phyloP scores from a whole-genome alignment of 139 green algal species.

The Volvox reticuliferus region DNA sequence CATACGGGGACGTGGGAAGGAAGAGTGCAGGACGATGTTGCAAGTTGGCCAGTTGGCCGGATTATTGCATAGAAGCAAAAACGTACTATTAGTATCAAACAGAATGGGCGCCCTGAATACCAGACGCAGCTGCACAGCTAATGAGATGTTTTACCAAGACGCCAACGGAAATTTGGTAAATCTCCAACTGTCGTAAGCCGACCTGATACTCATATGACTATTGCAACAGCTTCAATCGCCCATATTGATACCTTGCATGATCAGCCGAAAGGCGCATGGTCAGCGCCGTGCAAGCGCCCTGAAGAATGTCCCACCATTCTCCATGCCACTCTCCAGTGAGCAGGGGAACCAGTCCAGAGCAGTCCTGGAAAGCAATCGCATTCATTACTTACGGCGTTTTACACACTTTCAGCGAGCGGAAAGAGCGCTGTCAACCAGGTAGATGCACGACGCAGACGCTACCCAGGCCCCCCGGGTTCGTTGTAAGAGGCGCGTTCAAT shows the following conservation, averaged over 20 bases:
- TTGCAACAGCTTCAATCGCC: not conserved
- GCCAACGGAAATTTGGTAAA: not conserved
- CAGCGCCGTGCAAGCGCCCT: not conserved
- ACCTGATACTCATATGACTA: not conserved
- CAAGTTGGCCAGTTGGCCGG: too few relatives aligned
- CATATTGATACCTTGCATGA: conserved; percentile 1
- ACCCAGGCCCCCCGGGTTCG: not conserved
- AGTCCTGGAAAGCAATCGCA: not conserved
- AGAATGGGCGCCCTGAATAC: not conserved
- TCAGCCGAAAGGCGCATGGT: not conserved
- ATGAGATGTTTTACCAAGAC: not conserved
- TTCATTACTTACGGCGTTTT: not conserved
- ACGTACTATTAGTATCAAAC: too few relatives aligned
- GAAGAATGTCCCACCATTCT: conserved; percentile 28
- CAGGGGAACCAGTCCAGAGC: not conserved
- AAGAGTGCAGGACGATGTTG: not conserved
- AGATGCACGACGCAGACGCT: not conserved
- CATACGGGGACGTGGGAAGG: not conserved
- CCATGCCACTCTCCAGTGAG: not conserved
- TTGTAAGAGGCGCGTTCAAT: not conserved
- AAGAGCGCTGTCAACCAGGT: not conserved
- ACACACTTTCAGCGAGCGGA: not conserved
- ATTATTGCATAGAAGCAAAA: too few relatives aligned
- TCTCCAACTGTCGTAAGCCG: not conserved
- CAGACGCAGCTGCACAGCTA: too few relatives aligned